Conservation (phyloP, 306 rosid species). For the Pterocarpus macrocarpus region DNA sequence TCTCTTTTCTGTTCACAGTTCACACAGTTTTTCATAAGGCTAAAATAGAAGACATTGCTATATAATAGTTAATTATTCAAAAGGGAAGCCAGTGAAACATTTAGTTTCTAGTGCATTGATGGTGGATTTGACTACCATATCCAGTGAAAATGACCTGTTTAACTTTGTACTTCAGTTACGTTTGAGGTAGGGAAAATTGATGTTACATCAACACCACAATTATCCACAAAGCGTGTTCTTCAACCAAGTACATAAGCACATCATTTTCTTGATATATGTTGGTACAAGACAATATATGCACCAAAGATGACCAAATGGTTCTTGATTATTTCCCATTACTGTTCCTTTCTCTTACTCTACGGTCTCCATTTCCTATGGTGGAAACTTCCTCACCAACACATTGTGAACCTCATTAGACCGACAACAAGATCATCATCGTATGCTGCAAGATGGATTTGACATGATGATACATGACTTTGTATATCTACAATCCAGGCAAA, state of each 20-base stretch:
- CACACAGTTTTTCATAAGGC: neutral
- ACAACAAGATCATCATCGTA: conserved; percentile 54
- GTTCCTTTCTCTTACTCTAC: conserved; percentile 28
- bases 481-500: neutral
- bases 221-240: neutral
- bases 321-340: conserved; percentile 13
- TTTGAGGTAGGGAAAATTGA: conserved; percentile 1
- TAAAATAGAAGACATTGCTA: too few species aligned
- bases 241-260: conserved; percentile 6
- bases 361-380: neutral
- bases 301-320: conserved; percentile 10
- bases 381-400: neutral
- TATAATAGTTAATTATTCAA: neutral
- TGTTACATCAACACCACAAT: neutral
- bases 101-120: neutral
- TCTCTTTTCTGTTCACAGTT: too few species aligned
- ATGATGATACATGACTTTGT: neutral
- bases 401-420: conserved; percentile 39
- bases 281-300: conserved; percentile 17
- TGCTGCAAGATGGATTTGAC: conserved; percentile 24
- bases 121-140: neutral
- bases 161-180: neutral
- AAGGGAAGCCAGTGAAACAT: neutral
- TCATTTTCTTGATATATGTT: conserved; percentile 1
- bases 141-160: neutral